A percentile compares a stretch with the other conserved stretches of the same genome.
Conservation (phyloP, 2,329 filamentous ascomycete genomes). For the Plenodomus biglobosus region DNA sequence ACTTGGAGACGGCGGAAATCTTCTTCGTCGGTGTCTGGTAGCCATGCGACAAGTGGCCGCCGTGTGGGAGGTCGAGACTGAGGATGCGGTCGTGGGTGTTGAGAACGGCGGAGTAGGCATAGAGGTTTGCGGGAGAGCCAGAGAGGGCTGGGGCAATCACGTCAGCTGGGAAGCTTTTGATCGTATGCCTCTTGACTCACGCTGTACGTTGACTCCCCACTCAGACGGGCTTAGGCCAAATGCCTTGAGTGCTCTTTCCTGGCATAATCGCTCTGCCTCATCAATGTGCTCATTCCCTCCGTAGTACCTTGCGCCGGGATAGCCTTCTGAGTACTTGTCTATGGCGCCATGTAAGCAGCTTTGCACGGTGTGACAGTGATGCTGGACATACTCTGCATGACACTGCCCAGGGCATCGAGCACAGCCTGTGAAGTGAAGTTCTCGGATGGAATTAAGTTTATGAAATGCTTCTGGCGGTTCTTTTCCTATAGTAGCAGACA, state of each 20-base stretch:
- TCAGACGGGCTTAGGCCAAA: constrained; percentile 84
- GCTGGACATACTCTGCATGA: constrained; percentile 46
- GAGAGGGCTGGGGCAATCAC: constrained; percentile 65
- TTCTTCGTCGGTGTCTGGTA: constrained; percentile 85
- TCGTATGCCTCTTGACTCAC: constrained; percentile 41
- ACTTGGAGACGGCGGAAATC: constrained; percentile 96
- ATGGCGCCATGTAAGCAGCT: constrained; percentile 45
- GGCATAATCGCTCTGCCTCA: constrained; percentile 91
- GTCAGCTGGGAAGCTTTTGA: constrained; percentile 16
- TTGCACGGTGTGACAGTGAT: constrained; percentile 62
- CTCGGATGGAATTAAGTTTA: constrained; percentile 98
- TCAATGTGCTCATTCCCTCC: constrained; percentile 99
- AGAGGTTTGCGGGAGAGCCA: constrained; percentile 72
- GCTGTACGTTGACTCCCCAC: constrained; percentile 99
- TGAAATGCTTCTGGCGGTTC: constrained; percentile 93
- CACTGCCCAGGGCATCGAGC: constrained; percentile 85
- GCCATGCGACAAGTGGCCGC: constrained; percentile 92
- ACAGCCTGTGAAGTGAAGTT: constrained; percentile 99
- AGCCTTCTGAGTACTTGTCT: constrained; percentile 99
- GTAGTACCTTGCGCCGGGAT: constrained; percentile 97
- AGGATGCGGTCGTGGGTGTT: constrained; percentile 93
- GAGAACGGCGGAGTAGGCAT: constrained; percentile 91
- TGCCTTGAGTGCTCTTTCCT: constrained; percentile 86
- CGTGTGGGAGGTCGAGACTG: constrained; percentile 94
- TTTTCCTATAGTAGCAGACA: constrained; percentile 68